Conservation (phyloP, 768 basidiomycete species). For the Tylopilus vinaceipallidus region DNA sequence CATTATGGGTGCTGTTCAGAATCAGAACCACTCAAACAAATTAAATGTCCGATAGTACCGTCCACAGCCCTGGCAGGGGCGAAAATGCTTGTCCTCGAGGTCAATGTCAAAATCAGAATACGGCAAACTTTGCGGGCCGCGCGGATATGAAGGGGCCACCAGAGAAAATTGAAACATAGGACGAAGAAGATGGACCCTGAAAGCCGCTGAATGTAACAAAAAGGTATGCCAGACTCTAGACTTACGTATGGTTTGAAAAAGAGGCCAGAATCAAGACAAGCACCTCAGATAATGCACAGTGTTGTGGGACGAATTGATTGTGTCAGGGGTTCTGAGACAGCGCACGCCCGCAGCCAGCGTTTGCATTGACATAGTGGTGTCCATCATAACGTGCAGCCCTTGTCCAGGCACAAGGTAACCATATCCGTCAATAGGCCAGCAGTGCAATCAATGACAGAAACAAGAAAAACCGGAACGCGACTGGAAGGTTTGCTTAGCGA, state of each 20-base stretch:
- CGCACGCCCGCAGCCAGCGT: not conserved
- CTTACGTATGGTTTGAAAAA: conserved; percentile 1
- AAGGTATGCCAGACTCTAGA: too few relatives aligned
- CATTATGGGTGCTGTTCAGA: too few relatives aligned
- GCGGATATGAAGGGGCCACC: conserved; percentile 11
- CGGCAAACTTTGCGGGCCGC: not conserved
- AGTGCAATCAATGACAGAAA: not conserved
- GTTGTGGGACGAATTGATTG: too few relatives aligned
- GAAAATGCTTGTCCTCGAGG: conserved; percentile 4
- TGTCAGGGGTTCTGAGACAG: too few relatives aligned
- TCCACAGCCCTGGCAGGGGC: conserved; percentile 7
- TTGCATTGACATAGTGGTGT: not conserved
- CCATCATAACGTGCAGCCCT: conserved; percentile 6
- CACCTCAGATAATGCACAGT: not conserved
- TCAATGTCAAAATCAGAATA: conserved; percentile 6
- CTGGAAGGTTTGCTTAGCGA: not conserved
- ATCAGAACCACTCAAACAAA: not conserved
- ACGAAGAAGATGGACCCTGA: conserved; percentile 1
- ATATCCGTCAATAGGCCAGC: not conserved
- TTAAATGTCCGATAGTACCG: conserved; percentile 3
- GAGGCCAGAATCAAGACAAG: not conserved
- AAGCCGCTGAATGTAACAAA: not conserved
- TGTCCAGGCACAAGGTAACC: conserved; percentile 15
- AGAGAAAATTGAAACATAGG: not conserved
- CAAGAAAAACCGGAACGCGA: not conserved